phyloP scores from a whole-genome alignment of 164 flowering plant genomes.

The Protea cynaroides region DNA sequence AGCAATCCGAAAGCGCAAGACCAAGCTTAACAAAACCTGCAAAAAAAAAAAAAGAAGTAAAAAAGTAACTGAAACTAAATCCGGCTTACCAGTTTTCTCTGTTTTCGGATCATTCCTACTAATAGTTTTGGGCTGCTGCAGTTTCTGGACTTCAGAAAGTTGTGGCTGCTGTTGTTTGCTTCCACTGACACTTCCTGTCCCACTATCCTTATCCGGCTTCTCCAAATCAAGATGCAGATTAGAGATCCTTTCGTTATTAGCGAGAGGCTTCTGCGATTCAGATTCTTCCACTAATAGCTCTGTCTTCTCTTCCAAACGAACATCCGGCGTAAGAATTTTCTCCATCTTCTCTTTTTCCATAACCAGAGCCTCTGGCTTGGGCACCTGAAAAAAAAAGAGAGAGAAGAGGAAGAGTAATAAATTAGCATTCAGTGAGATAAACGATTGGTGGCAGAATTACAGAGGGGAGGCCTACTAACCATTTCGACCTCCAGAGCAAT shows the following conservation, averaged over 20 bases:
- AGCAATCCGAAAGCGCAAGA: not conserved
- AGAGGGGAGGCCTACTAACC: slow-evolving; percentile 32
- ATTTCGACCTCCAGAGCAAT: slow-evolving; percentile 28
- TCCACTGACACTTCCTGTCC: slow-evolving; percentile 23
- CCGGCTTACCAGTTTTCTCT: slow-evolving; percentile 56
- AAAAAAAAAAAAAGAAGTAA: not conserved
- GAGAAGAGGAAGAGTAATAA: not conserved
- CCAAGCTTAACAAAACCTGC: not conserved
- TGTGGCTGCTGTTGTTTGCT: slow-evolving; percentile 15
- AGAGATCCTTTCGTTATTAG: slow-evolving; percentile 31
- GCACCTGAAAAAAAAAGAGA: slow-evolving; percentile 12
- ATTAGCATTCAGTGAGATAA: not conserved
- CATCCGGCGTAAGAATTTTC: slow-evolving; percentile 19
- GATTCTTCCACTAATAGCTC: slow-evolving; percentile 25
- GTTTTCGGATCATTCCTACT: slow-evolving; percentile 23
- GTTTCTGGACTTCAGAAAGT: slow-evolving; percentile 9
- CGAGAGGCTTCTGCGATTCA: slow-evolving; percentile 29
- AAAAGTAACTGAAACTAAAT: not conserved
- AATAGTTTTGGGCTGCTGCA: slow-evolving; percentile 17
- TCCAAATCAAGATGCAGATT: slow-evolving; percentile 62
- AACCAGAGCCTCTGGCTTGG: slow-evolving; percentile 27
- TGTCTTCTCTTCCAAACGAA: slow-evolving; percentile 22
- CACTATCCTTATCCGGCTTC: slow-evolving; percentile 37
- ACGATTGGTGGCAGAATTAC: not conserved
- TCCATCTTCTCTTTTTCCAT: slow-evolving; percentile 29